Evolutionary conservation across 306 rosid species (phyloP), one percentile per base, ranked within the genome.

Genomic region (Canavalia ensiformis): DNA sequence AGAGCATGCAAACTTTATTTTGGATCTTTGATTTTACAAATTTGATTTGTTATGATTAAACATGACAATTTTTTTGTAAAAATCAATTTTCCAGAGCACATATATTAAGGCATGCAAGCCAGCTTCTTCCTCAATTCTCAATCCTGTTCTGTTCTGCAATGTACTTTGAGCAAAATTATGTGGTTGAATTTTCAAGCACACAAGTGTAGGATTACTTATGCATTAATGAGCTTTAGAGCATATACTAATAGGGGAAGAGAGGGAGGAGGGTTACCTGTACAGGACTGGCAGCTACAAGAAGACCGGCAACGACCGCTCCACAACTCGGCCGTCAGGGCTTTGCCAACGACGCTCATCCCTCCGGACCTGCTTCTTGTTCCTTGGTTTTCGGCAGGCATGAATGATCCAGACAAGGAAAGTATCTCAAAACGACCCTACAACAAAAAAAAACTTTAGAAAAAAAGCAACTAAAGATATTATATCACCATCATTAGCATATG

Each of bases 381-480:
- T 87, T 89, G 95, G 69, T 67, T 87, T 13, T 94, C 96, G 30
- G 90, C 79, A 37, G 95, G 95, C 90, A 88, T 88, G 84, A 94
- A 90, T 13, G 97, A 90, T 66, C 98, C 98, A 30, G 94, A 86
- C 65, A 94, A 67, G 3, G 91, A 85, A 56, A 92, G 90, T 86
- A 94, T 91, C 78, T 92, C 93, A 66, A 92, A 94, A 18, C 92
- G 94, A 34, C 98, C 97, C 98, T 94, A 76, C 25, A 89, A 83
- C 31, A 54, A 79, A 75, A 44, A 46, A 18, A 18, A 18, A 18
- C 25, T 18, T 18, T 6, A 44, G 67, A 71, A 73, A 76, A 49
- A 30, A 41, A 50, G 71, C 25, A 77, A 44, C 8, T 18, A 18
- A 41, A 45, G 28, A 31, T 13, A 34, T 47, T 29, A 47, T 33